Evolutionary conservation across 352 stramenopile genomes (phyloP).

Genomic region (Thalassiosira tumida): DNA sequence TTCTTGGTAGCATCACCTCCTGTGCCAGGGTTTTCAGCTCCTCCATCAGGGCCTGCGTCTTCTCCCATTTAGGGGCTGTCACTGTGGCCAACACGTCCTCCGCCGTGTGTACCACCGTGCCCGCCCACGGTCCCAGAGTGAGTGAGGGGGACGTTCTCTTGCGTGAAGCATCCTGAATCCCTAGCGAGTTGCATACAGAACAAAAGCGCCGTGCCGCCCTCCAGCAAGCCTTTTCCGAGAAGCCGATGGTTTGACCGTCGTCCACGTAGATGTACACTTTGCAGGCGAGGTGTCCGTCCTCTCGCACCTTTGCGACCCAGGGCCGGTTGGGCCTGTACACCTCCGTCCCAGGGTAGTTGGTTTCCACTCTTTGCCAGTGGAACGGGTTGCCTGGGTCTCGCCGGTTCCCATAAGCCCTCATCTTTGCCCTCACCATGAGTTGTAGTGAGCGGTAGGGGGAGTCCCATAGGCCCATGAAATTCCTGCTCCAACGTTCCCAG

Average conservation of each 20-base stretch:
- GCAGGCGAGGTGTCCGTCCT: constrained; percentile 4
- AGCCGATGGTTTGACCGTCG: constrained; percentile 53
- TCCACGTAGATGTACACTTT: constrained; percentile 55
- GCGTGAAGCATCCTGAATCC: constrained; percentile 79
- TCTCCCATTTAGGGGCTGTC: constrained; percentile 65
- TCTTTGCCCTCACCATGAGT: background rate
- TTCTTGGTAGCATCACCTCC: background rate
- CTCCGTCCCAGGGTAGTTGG: constrained; percentile 67
- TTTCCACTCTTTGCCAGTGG: constrained; percentile 33
- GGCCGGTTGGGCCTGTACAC: constrained; percentile 61
- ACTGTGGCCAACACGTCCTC: constrained; percentile 3
- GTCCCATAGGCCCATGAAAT: constrained; percentile 67
- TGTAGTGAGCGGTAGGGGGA: constrained; percentile 52
- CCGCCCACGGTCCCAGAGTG: constrained; percentile 75
- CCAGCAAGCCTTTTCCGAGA: constrained; percentile 20
- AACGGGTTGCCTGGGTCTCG: constrained; percentile 53
- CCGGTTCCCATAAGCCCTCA: constrained; percentile 28
- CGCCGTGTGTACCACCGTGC: constrained; percentile 54
- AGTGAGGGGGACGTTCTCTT: constrained; percentile 57
- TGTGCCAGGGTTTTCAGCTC: constrained; percentile 17
- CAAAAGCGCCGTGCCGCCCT: background rate
- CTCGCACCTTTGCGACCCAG: constrained; percentile 55
- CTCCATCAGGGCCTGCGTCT: constrained; percentile 20
- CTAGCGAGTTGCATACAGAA: constrained; percentile 24
- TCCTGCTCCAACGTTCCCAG: constrained; percentile 44